Evolutionary conservation across 2,329 filamentous ascomycete species (phyloP), one percentile per base, ranked within the genome.

Genomic region (Aspergillus terreus): DNA sequence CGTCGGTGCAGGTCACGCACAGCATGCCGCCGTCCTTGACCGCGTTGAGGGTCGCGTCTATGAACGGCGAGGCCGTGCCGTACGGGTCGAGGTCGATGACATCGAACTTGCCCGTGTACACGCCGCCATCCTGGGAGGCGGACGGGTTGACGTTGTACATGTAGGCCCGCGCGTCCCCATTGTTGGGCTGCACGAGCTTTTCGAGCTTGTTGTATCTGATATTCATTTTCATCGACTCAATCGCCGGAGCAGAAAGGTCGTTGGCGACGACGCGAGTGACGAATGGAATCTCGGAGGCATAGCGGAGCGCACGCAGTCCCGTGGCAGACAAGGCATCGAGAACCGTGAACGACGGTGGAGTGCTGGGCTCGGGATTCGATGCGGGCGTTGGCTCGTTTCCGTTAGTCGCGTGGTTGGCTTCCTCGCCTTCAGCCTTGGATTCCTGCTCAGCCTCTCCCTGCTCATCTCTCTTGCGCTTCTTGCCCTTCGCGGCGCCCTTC

Each of bases 21-120:
- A 99, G 80, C 36, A 99, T 78, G 4, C 94, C 94, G 1, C 92
- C 92, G 61, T 96, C 90, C 57, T 87, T 84, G 6, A 96, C 82
- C 1, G 89, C 84, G 71, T 96, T 92, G 7, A 99, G 78, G 1
- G 94, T 91, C 1, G 90, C 85, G 67, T 99, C 94, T 49, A 99
- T 81, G 70, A 99, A 99, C 1, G 90, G 88, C 9, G 89, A 90
- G 1, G 92, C 94, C 0, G 90, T 95, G 40, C 94, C 94, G 63
- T 99, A 99, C 0, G 94, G 94, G 68, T 99, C 94, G 27, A 99
- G 81, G 68, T 99, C 94, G 57, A 99, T 94, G 19, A 96, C 92
- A 69, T 97, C 90, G 69, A 95, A 99, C 62, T 81, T 84, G 64
- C 84, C 60, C 32, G 69, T 54, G 51, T 68, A 61, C 5, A 54